These are phyloP conservation scores for Suillus hirtellus DNA, from an alignment of 768 basidiomycete species.

Conservation along the genomic window DNA sequence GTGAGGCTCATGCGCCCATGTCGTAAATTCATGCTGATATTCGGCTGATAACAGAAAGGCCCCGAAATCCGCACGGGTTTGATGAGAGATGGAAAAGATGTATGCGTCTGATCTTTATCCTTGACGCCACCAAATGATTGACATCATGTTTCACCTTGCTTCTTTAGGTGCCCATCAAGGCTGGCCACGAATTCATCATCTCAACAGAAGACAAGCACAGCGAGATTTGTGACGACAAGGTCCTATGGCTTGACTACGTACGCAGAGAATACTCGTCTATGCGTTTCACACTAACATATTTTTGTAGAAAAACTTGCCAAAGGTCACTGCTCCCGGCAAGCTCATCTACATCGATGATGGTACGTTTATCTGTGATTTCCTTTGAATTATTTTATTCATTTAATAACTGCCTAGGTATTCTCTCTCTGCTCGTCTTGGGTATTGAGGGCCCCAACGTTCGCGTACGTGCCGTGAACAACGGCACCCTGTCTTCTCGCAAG, in stretches of 20 bases:
- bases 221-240: conserved; percentile 77
- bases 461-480: conserved; percentile 89
- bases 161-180: conserved; percentile 71
- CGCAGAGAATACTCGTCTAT: conserved; percentile 29
- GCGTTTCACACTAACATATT: conserved; percentile 7
- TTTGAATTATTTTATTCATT: conserved; percentile 11
- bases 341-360: conserved; percentile 98
- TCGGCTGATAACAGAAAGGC: conserved; percentile 70
- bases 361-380: conserved; percentile 25
- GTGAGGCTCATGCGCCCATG: conserved; percentile 43
- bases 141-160: conserved; percentile 4
- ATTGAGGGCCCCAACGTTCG: conserved; percentile 80
- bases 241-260: conserved; percentile 94
- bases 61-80: conserved; percentile 98
- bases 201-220: conserved; percentile 82
- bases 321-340: conserved; percentile 96
- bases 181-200: conserved; percentile 93
- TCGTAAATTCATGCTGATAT: conserved; percentile 1
- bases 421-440: conserved; percentile 89
- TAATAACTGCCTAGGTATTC: conserved; percentile 50
- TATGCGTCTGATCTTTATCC: conserved; percentile 42
- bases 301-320: conserved; percentile 80
- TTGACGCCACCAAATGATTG: conserved; percentile 4
- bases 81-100: conserved; percentile 85
- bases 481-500: conserved; percentile 92